A percentile compares a stretch with the other conserved stretches of the same genome.
Evolutionary conservation across 495 filamentous ascomycete species (phyloP).

Genomic region (Podospora anserina): DNA sequence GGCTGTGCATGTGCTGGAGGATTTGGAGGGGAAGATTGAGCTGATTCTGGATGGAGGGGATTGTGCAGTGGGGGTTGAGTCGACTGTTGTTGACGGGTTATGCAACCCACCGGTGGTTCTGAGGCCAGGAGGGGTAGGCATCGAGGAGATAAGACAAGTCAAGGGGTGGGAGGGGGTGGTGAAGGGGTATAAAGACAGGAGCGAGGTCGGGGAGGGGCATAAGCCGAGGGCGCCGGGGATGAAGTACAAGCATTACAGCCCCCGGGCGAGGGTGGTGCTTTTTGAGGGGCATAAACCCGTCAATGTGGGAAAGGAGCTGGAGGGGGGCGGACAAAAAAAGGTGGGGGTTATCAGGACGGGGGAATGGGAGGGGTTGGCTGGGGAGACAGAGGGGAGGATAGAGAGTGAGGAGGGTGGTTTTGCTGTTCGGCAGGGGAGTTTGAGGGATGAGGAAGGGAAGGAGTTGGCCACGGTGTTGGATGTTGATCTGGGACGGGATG

Average conservation of each 20-base stretch:
- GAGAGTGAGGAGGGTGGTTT: constrained; percentile 22
- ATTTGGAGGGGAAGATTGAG: constrained; percentile 79
- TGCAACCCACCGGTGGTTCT: constrained; percentile 75
- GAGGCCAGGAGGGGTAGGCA: constrained; percentile 84
- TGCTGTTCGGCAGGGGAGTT: constrained; percentile 35
- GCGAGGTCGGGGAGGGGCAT: constrained; percentile 47
- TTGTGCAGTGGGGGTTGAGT: constrained; percentile 88
- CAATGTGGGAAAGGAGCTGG: constrained; percentile 1
- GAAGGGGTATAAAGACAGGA: constrained; percentile 69
- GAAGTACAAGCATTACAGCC: constrained; percentile 99
- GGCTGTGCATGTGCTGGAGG: constrained; percentile 81
- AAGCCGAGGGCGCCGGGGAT: constrained; percentile 87
- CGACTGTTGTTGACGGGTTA: constrained; percentile 92
- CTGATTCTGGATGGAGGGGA: constrained; percentile 86
- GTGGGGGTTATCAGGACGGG: constrained; percentile 48
- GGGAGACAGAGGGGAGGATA: constrained; percentile 30
- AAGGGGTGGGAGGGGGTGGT: constrained; percentile 76
- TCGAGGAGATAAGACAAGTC: constrained; percentile 72
- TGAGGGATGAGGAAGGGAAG: constrained; percentile 25
- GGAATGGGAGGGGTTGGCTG: constrained; percentile 30
- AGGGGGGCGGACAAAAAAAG: constrained; percentile 7
- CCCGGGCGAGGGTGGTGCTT: constrained; percentile 79
- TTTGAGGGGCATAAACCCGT: constrained; percentile 55
- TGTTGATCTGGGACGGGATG: constrained; percentile 63
- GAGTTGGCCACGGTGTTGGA: constrained; percentile 47